Evolutionary conservation across 2,329 filamentous ascomycete genomes (phyloP).

Genomic region (Sarocladium brachiariae): DNA sequence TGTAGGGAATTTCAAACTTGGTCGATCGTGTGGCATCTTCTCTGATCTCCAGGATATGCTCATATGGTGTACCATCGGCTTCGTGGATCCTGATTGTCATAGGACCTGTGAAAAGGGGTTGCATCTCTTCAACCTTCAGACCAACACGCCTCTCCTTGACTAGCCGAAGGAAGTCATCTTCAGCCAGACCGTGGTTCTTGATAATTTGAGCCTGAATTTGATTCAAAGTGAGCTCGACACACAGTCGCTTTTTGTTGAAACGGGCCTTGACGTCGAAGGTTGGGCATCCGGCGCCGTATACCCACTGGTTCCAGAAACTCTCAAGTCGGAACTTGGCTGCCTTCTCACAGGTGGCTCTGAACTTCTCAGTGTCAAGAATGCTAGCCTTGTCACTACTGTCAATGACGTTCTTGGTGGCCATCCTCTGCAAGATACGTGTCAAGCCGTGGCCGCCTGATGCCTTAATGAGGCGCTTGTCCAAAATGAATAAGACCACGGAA

Average conservation of each 20-base stretch:
- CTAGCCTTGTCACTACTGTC: constrained; percentile 55
- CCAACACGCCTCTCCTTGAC: constrained; percentile 71
- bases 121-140: constrained; percentile 62
- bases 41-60: constrained; percentile 94
- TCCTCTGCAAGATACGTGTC: constrained; percentile 74
- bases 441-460: constrained; percentile 75
- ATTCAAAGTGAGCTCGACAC: constrained; percentile 82
- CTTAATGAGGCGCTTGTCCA: constrained; percentile 87
- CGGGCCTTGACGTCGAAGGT: constrained; percentile 77
- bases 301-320: constrained; percentile 89
- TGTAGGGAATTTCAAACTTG: constrained; percentile 94
- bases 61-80: constrained; percentile 94
- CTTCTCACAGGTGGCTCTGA: constrained; percentile 80
- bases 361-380: constrained; percentile 66
- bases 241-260: constrained; percentile 97
- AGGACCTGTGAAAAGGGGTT: constrained; percentile 83
- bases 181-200: constrained; percentile 48
- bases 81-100: constrained; percentile 99
- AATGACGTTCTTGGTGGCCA: constrained; percentile 79
- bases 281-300: constrained; percentile 81
- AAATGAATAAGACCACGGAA: constrained; percentile 82
- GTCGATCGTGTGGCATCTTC: constrained; percentile 67
- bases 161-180: constrained; percentile 73
- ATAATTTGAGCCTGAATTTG: constrained; percentile 49
- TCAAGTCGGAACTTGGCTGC: constrained; percentile 82